Base-by-base conservation (phyloP, 805 yeast species). In the Barnettozyma pratensis region DNA sequence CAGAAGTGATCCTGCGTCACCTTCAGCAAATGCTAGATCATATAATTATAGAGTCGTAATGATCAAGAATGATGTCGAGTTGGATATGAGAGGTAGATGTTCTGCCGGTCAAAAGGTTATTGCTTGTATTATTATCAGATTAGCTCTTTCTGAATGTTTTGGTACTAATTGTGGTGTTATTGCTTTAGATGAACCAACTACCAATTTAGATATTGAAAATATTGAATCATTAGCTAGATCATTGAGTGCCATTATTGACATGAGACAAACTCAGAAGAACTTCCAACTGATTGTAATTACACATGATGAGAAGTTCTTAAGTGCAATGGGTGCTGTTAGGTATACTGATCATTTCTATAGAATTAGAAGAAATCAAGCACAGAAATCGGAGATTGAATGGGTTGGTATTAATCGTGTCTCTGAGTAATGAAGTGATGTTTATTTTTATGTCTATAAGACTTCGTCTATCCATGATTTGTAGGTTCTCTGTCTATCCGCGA, bases 61-160 rank as follows among this genome's bases (percentile, higher is more conserved):
- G 99, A 82, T 83, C 50, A 94, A 94, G 63, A 88, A 86, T 59
- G 92, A 87, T 50, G 86, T 83, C 1, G 98, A 94, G 64, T 70
- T 94, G 42, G 99, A 94, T 62, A 94, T 94, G 99, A 77, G 99
- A 53, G 99, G 99, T 0, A 71, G 99, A 49, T 94, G 99, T 64
- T 88, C 97, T 2, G 98, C 99, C 0, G 99, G 99, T 0, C 99
- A 94, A 66, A 88, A 90, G 60, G 97, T 94, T 5, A 68, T 94
- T 41, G 97, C 98, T 0, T 85, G 95, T 37, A 91, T 94, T 42
- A 81, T 94, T 32, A 92, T 94, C 48, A 74, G 99, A 47, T 69
- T 94, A 48, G 97, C 97, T 0, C 71, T 94, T 42, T 94, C 98
- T 1, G 98, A 94, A 66, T 88, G 97, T 60, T 92, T 94, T 71